Conservation (phyloP, 768 basidiomycete genomes). For the Rhizopogon vinicolor region DNA sequence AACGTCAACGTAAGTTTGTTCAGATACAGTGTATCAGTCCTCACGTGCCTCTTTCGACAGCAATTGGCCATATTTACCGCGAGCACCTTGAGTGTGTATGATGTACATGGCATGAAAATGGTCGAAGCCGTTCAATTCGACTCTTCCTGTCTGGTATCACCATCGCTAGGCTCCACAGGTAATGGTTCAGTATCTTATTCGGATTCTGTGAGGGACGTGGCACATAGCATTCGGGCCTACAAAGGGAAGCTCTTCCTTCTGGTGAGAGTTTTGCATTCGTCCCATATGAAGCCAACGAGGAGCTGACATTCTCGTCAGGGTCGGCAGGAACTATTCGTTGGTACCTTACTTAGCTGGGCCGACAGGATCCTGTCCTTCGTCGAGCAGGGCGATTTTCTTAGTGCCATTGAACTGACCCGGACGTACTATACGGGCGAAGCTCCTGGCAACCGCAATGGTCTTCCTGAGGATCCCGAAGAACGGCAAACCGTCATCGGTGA, state of each 20-base stretch:
- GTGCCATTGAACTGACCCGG: conserved; percentile 82
- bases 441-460: conserved; percentile 81
- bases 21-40: background rate
- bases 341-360: conserved; percentile 90
- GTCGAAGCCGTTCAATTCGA: conserved; percentile 64
- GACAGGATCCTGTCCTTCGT: conserved; percentile 85
- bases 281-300: background rate
- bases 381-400: conserved; percentile 81
- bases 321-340: conserved; percentile 65
- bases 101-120: conserved; percentile 47
- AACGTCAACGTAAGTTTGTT: conserved; percentile 74
- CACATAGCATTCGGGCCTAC: conserved; percentile 74
- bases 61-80: conserved; percentile 65
- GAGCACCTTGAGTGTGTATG: conserved; percentile 62
- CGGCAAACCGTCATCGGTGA: conserved; percentile 64
- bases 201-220: conserved; percentile 49
- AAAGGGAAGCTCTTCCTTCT: conserved; percentile 90
- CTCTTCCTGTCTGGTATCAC: conserved; percentile 50
- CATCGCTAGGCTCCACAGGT: conserved; percentile 41
- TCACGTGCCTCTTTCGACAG: conserved; percentile 30
- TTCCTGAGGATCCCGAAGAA: conserved; percentile 63
- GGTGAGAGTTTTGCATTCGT: conserved; percentile 43
- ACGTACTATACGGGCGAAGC: conserved; percentile 78
- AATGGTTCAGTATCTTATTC: conserved; percentile 43
- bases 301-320: conserved; percentile 38